Conservation (phyloP, 1,284 basidiomycete genomes). For the Pterulicium gracile region DNA sequence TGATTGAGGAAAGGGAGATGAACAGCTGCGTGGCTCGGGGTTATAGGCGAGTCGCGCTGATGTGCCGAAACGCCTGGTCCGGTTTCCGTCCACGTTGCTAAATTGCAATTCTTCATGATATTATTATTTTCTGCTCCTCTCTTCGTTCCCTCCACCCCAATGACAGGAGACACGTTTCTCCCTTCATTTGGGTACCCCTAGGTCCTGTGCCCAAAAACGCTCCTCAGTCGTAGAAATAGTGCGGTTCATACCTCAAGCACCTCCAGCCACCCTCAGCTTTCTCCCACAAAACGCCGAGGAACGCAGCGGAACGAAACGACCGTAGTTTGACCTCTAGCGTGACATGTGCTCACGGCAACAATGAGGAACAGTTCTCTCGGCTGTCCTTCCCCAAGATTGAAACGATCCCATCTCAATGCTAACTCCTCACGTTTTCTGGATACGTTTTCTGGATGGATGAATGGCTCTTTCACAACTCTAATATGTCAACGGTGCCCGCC, state of each 20-base stretch:
- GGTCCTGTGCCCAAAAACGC: neutral
- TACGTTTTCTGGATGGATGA: too few relatives aligned
- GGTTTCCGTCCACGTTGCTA: neutral
- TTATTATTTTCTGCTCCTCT: neutral
- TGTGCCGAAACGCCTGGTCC: neutral
- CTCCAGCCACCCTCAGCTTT: too few relatives aligned
- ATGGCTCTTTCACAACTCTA: too few relatives aligned
- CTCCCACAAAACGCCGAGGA: too few relatives aligned
- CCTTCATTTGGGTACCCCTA: neutral
- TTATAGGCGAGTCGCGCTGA: slow-evolving; percentile 3
- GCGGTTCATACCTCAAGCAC: too few relatives aligned
- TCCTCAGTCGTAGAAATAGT: too few relatives aligned
- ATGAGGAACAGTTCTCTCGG: neutral
- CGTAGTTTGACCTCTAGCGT: neutral
- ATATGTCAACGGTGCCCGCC: too few relatives aligned
- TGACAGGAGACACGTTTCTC: neutral
- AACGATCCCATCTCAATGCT: too few relatives aligned
- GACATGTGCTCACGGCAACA: neutral
- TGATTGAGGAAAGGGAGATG: slow-evolving; percentile 4
- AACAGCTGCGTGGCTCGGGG: neutral
- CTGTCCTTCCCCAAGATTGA: too few relatives aligned
- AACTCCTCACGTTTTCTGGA: too few relatives aligned
- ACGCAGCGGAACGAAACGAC: neutral
- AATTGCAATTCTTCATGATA: neutral
- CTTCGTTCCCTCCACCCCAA: neutral